These are phyloP conservation scores for Eucalyptus tenuipes DNA, from an alignment of 345 rosid species.

Conservation along the genomic window DNA sequence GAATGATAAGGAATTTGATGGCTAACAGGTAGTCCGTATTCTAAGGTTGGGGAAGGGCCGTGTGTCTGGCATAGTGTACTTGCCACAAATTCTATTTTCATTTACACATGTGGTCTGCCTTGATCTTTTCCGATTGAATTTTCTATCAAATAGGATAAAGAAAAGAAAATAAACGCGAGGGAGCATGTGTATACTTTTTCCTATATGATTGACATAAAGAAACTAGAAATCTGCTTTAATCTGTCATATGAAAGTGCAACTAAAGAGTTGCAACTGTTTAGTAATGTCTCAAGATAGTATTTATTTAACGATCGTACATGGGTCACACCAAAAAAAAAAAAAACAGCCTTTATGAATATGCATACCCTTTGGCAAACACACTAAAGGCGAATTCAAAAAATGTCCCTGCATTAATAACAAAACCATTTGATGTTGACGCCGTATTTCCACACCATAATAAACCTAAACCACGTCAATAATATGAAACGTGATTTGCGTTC, in stretches of 20 bases:
- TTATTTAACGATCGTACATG: neutral
- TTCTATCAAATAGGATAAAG: neutral
- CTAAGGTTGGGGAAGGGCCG: too few species aligned
- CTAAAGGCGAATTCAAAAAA: neutral
- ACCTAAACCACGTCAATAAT: neutral
- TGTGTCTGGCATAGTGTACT: too few species aligned
- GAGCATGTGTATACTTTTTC: neutral
- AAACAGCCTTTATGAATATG: neutral
- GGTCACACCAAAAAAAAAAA: neutral
- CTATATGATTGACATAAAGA: neutral
- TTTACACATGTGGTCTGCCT: neutral
- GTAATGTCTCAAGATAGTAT: neutral
- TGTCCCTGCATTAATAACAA: neutral
- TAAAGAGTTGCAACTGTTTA: neutral
- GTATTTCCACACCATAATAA: neutral
- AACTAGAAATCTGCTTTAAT: neutral
- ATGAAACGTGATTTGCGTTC: neutral
- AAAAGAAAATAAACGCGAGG: neutral
- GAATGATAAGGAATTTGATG: too few species aligned
- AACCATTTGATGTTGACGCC: neutral
- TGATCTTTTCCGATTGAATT: neutral
- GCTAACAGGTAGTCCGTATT: accelerated
- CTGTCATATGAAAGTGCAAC: neutral
- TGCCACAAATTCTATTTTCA: too few species aligned
- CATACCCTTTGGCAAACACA: neutral